phyloP scores from a whole-genome alignment of 768 basidiomycete genomes.

The Hypholoma sublateritium region DNA sequence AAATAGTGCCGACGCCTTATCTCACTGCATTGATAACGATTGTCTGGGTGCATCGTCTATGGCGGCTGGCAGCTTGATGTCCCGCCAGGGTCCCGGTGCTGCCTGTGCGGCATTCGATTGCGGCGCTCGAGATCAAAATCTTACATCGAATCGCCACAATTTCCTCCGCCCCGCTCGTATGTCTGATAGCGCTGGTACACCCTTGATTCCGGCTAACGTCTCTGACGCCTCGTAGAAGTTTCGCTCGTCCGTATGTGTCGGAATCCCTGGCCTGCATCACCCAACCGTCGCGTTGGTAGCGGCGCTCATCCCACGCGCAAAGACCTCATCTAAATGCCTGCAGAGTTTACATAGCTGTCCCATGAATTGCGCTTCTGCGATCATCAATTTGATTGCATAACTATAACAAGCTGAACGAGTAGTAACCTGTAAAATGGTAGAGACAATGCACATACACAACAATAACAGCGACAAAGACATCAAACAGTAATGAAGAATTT shows the following conservation, averaged over 20 bases:
- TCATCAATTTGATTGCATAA: not conserved
- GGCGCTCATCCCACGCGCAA: not conserved
- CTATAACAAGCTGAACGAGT: not conserved
- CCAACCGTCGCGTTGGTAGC: not conserved
- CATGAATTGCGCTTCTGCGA: not conserved
- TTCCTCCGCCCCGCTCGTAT: not conserved
- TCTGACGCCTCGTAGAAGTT: not conserved
- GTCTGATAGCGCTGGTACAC: not conserved
- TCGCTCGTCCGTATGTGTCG: not conserved
- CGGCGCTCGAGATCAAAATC: not conserved
- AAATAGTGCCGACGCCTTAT: not conserved
- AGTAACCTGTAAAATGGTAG: not conserved
- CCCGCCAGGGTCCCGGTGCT: not conserved
- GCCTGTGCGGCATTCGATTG: not conserved
- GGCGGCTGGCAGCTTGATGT: not conserved
- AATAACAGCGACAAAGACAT: not conserved
- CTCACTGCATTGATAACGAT: not conserved
- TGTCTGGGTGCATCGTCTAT: not conserved
- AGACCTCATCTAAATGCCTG: conserved; percentile 1
- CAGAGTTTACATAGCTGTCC: no score
- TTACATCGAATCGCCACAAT: not conserved
- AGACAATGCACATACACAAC: not conserved
- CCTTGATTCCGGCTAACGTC: not conserved
- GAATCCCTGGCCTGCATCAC: not conserved
- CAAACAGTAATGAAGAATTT: not conserved